Base-by-base conservation (phyloP, 106 monocot genomes). In the Xerophyta viscosa region DNA sequence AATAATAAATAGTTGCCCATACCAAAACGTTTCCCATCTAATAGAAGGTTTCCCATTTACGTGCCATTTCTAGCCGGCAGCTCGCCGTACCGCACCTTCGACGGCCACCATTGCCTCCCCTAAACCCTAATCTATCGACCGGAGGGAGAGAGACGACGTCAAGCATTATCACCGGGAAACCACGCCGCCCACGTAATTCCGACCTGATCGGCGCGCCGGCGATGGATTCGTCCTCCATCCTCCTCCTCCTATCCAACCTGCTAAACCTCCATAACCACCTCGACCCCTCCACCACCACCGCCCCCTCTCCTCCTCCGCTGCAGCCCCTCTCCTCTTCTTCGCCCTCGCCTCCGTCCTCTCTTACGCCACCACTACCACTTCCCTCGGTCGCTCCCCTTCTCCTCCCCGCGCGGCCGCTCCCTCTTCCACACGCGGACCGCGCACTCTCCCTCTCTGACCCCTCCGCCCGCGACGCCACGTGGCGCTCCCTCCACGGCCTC, bases 261-360 rank as follows among this genome's bases (percentile, higher is more conserved):
- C 48, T 48, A 14, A 14, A 48, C 23, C 48, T 48, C 4, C 48
- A 48, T 21, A 20, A 48, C 48, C 22, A 48, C 48, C 19, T 22
- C 19, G 23, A 22, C 48, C 23, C 48, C 23, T 3, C 23, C 48
- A 2, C 48, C 48, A 4, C 48, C 48, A 6, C 23, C 48, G 19
- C 48, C 48, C 23, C 48, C 20, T 20, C 48, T 48, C 43, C 48
- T 20, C 48, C 23, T 6, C 48, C 4, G 19, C 48, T 24, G 19
- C 45, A 13, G 12, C 48, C 23, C 22, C 48, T 12, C 48, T 48
- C 23, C 48, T 48, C 48, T 48, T 48, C 48, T 48, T 48, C 48
- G 23, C 48, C 12, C 48, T 48, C 48, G 48, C 48, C 20, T 22
- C 48, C 48, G 23, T 48, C 23, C 48, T 48, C 48, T 48, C 48